A percentile compares a stretch with the other conserved stretches of the same genome.
Conservation (phyloP, 805 yeast genomes). For the Saturnispora sekii region DNA sequence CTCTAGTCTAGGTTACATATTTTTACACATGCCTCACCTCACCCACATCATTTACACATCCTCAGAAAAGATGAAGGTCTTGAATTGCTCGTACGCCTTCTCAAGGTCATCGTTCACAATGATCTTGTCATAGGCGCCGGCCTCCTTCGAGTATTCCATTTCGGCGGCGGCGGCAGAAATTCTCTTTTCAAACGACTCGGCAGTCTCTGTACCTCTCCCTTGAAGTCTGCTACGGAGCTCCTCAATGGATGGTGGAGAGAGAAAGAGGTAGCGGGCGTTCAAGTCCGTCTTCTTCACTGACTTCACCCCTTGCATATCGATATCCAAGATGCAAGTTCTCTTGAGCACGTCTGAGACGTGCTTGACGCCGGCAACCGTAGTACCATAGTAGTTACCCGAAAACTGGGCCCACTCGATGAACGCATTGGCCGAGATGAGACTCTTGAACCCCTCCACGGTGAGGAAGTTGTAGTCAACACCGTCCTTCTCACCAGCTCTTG, state of each 20-base stretch:
- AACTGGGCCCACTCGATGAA: conserved; percentile 98
- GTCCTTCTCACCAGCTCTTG: conserved; percentile 84
- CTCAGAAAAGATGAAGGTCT: conserved; percentile 56
- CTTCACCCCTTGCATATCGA: conserved; percentile 98
- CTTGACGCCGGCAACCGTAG: conserved; percentile 77
- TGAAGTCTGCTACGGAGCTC: conserved; percentile 63
- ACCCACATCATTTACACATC: conserved; percentile 10
- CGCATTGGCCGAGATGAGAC: conserved; percentile 59
- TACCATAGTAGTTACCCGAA: conserved; percentile 96
- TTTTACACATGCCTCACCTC: too few relatives aligned
- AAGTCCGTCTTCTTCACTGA: conserved; percentile 75
- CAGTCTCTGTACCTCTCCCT: conserved; percentile 92
- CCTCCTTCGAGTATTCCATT: conserved; percentile 66
- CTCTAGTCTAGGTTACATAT: too few relatives aligned
- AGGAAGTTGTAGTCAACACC: conserved; percentile 87
- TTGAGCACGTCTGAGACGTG: conserved; percentile 53
- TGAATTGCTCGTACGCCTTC: conserved; percentile 74
- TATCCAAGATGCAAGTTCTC: conserved; percentile 82
- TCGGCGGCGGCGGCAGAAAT: conserved; percentile 81
- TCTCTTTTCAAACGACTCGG: conserved; percentile 76
- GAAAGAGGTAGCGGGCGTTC: conserved; percentile 75
- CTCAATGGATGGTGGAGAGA: conserved; percentile 90
- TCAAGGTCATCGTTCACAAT: conserved; percentile 90
- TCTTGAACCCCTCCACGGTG: conserved; percentile 69
- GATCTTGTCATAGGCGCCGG: conserved; percentile 86